Conservation (phyloP, 2,329 filamentous ascomycete species). For the Fusarium protoensiforme region DNA sequence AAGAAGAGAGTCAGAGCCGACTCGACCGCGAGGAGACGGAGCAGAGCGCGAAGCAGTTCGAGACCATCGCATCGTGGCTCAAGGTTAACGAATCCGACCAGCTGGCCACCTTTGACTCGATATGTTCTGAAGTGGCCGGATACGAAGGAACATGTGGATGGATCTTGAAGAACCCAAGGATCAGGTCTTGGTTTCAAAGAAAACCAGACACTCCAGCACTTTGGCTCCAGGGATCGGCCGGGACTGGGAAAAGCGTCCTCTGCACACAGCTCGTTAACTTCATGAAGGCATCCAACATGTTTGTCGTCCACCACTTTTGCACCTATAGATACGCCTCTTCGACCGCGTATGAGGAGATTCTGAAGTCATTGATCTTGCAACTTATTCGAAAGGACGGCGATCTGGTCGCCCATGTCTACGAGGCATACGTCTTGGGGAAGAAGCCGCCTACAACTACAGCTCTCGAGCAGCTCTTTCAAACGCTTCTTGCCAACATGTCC, state of each 20-base stretch:
- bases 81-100: conserved; percentile 21
- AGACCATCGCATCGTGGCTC: conserved; percentile 19
- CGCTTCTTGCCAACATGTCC: conserved; percentile 1
- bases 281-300: background rate
- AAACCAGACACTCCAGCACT: conserved; percentile 10
- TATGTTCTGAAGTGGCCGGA: background rate
- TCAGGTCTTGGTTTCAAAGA: background rate
- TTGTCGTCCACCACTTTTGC: conserved; percentile 22
- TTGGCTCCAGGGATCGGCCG: conserved; percentile 20
- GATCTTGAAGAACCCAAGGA: conserved; percentile 6
- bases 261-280: conserved; percentile 24
- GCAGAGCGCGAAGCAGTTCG: conserved; percentile 1
- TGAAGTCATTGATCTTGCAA: conserved; percentile 10
- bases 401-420: conserved; percentile 14
- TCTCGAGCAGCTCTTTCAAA: conserved; percentile 13
- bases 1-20: conserved; percentile 7
- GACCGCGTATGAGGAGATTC: conserved; percentile 10
- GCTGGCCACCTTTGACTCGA: conserved; percentile 8
- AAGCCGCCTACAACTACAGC: background rate
- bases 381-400: conserved; percentile 16
- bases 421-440: conserved; percentile 16
- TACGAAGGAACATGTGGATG: conserved; percentile 17
- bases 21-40: background rate
- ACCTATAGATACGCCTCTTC: conserved; percentile 10
- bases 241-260: conserved; percentile 28